Percentiles rank a stretch among this genome's conserved stretches.
Evolutionary conservation across 805 yeast genomes (phyloP).

Genomic region (Suhomyces sp.): DNA sequence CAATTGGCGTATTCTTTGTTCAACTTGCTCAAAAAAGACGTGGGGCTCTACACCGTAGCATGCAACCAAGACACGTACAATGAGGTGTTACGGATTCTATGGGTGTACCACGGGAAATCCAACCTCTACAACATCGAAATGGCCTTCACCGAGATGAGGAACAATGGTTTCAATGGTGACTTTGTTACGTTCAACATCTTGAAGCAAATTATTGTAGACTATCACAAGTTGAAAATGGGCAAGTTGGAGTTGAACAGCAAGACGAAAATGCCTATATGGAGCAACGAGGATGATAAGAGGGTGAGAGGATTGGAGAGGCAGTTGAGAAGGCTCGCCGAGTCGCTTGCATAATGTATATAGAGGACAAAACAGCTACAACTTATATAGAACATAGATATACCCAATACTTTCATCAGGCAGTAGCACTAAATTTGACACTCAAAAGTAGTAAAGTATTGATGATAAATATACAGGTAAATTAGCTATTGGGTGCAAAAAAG

Average conservation of each 20-base stretch:
- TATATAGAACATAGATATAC: background rate
- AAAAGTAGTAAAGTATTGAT: background rate
- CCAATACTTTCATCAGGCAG: background rate
- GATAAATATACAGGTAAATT: background rate
- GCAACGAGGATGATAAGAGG: constrained; percentile 33
- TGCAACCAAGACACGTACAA: constrained; percentile 43
- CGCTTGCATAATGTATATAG: background rate
- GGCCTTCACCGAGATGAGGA: constrained; percentile 35
- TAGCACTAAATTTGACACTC: too few relatives aligned
- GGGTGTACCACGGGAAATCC: constrained; percentile 39
- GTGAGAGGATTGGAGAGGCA: constrained; percentile 20
- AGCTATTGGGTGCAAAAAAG: background rate
- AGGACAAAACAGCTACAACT: background rate
- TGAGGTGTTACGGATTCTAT: constrained; percentile 32
- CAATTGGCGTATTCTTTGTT: constrained; percentile 34
- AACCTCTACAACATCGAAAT: constrained; percentile 34
- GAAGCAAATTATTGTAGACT: constrained; percentile 33
- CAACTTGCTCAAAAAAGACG: constrained; percentile 32
- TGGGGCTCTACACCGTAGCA: constrained; percentile 29
- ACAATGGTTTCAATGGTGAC: constrained; percentile 41
- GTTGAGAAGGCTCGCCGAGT: constrained; percentile 5
- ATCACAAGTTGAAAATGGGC: constrained; percentile 32
- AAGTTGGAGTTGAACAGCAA: constrained; percentile 18
- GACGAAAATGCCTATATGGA: constrained; percentile 33
- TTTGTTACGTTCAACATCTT: constrained; percentile 32